Conservation (phyloP, 2,329 filamentous ascomycete genomes). For the Thyridium curvatum region DNA sequence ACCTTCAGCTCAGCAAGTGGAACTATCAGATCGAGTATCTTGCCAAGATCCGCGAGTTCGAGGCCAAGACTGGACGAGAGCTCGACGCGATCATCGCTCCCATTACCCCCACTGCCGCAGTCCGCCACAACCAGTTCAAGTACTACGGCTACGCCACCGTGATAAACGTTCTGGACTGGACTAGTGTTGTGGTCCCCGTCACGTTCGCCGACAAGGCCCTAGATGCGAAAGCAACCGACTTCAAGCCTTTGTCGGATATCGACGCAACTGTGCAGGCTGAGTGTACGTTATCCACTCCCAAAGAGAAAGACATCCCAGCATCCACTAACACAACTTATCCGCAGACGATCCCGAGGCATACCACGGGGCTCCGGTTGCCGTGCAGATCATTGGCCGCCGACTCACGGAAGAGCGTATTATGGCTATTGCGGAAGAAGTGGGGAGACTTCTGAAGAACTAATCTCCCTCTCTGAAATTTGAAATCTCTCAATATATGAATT, state of each 20-base stretch:
- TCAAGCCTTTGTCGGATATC: constrained; percentile 11
- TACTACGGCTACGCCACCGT: constrained; percentile 29
- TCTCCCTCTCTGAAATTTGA: too few relatives aligned
- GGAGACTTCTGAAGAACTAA: constrained; percentile 15
- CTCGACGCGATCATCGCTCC: constrained; percentile 51
- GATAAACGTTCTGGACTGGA: constrained; percentile 31
- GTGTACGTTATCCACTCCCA: constrained; percentile 15
- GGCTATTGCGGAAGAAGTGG: constrained; percentile 26
- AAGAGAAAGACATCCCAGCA: too few relatives aligned
- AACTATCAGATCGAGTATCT: neutral
- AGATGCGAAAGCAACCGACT: constrained; percentile 17
- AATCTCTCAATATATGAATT: too few relatives aligned
- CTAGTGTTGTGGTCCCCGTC: constrained; percentile 36
- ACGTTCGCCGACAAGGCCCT: constrained; percentile 31
- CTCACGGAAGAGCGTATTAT: constrained; percentile 18
- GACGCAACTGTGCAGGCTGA: constrained; percentile 14
- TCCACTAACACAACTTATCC: too few relatives aligned
- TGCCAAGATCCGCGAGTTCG: neutral
- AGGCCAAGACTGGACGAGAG: constrained; percentile 24
- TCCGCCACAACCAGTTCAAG: constrained; percentile 17
- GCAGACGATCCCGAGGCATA: constrained; percentile 14
- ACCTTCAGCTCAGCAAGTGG: too few relatives aligned
- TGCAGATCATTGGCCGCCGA: constrained; percentile 17
- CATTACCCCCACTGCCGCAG: constrained; percentile 40
- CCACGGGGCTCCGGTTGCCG: constrained; percentile 15